Evolutionary conservation across 371 early-diverging fungal species (phyloP), one percentile per base, ranked within the genome.

Genomic region (Parasitella parasitica): DNA sequence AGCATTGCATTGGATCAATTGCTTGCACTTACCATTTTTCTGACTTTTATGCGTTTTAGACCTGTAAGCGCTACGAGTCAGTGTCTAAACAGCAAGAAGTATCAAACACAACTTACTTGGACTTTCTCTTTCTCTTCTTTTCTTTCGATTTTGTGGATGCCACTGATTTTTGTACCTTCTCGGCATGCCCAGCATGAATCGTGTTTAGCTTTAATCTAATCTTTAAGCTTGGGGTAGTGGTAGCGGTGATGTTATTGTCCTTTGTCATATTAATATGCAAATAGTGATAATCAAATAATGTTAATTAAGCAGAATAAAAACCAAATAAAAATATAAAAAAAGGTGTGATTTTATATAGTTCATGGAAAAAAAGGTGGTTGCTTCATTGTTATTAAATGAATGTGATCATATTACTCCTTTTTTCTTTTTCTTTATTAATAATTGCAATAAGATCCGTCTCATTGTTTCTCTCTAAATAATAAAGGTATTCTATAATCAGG

Each of bases 401-500:
- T 43, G 43, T 43, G 43, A 43, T 43, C 43, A 43, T 43, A 43
- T 43, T 43, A 43, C 43, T 43, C 43, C 43, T 43, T 43, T 43
- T 43, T 43, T 43, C 3, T 36, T 36, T 41, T 41, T 41, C 41
- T 41, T 43, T 43, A 43, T 43, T 43, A 43, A 16, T 43, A 20
- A 43, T 43, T 43, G 43, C 22, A 43, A 43, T 43, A 43, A 43
- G 22, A 43, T 12, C 43, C 43, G 22, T 20, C 43, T 43, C 43
- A 43, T 43, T 43, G 43, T 22, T 43, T 22, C 11, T 2, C 43
- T 43, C 11, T 43, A 1, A 22, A 36, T 36, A 36, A 36, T 13
- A 4, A 43, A 43, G 50, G 61, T 28, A 54, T 32, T 55, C 49
- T 36, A 13, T 62, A 54, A 26, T 62, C 48, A 48, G 50, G 49